Percentiles rank a stretch among this genome's conserved stretches.
Evolutionary conservation across 2,329 filamentous ascomycete genomes (phyloP).

Genomic region (Pochonia chlamydosporia): DNA sequence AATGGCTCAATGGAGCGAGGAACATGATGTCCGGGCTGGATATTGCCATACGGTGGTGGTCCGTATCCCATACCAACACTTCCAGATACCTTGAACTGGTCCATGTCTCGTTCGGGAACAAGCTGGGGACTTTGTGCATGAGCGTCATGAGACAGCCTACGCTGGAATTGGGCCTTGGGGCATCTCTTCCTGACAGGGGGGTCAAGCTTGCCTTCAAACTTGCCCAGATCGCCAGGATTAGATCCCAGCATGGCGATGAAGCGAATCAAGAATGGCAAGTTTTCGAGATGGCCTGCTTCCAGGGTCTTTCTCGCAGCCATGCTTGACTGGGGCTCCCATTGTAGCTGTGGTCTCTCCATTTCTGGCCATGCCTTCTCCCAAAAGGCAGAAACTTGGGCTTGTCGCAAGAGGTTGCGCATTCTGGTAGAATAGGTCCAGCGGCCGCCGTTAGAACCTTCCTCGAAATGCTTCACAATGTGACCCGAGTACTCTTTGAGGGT

Average conservation of each 20-base stretch:
- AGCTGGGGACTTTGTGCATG: constrained; percentile 1
- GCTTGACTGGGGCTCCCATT: constrained; percentile 37
- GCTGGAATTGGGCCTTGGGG: constrained; percentile 3
- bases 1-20: constrained; percentile 6
- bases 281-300: constrained; percentile 38
- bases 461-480: constrained; percentile 42
- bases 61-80: background rate
- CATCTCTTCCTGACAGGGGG: constrained; percentile 10
- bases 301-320: constrained; percentile 36
- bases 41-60: background rate
- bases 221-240: background rate
- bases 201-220: constrained; percentile 2
- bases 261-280: constrained; percentile 31
- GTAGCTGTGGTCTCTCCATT: constrained; percentile 25
- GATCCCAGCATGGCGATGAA: constrained; percentile 33
- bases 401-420: constrained; percentile 39
- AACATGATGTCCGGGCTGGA: constrained; percentile 3
- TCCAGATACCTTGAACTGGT: constrained; percentile 3
- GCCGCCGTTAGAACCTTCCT: constrained; percentile 32
- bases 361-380: constrained; percentile 33
- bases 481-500: constrained; percentile 39
- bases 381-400: constrained; percentile 27
- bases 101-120: background rate
- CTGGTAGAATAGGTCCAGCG: constrained; percentile 39
- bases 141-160: background rate